Percentiles rank a stretch among this genome's conserved stretches.
These are phyloP conservation scores for Lactarius akahatsu DNA, from an alignment of 768 basidiomycete species.

Conservation along the genomic window DNA sequence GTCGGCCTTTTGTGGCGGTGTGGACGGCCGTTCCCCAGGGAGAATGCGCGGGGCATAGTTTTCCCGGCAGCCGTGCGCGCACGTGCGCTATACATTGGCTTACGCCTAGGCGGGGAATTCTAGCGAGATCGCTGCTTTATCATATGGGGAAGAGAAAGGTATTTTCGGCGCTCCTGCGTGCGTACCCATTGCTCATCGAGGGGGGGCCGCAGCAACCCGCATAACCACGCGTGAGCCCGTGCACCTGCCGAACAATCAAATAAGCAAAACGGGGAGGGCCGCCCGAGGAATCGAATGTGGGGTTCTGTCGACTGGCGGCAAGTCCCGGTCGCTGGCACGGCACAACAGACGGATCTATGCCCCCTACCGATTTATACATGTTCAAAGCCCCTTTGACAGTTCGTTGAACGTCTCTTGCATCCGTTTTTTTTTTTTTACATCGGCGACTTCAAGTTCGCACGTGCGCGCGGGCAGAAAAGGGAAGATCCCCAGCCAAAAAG, in stretches of 20 bases:
- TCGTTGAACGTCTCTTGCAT: background rate
- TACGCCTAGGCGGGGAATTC: background rate
- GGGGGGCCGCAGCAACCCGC: background rate
- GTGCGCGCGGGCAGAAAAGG: background rate
- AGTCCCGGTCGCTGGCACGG: background rate
- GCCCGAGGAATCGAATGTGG: background rate
- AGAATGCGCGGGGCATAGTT: background rate
- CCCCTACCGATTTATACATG: background rate
- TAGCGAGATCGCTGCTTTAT: background rate
- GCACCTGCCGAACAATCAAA: background rate
- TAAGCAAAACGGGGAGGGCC: background rate
- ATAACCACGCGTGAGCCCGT: background rate
- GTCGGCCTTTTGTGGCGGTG: background rate
- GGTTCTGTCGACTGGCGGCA: background rate
- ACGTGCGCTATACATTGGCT: background rate
- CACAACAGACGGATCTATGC: background rate
- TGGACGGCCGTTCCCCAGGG: too few relatives aligned
- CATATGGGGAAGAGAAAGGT: background rate
- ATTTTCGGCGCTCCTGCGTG: background rate
- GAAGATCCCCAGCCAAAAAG: background rate
- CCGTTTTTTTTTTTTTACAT: background rate
- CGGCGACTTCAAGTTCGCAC: background rate
- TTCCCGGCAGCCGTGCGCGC: background rate
- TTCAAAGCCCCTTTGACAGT: conserved; percentile 1
- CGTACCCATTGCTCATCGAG: background rate